phyloP scores from a whole-genome alignment of 225 moss, liverwort and hornwort genomes.

The Pleurozium schreberi region DNA sequence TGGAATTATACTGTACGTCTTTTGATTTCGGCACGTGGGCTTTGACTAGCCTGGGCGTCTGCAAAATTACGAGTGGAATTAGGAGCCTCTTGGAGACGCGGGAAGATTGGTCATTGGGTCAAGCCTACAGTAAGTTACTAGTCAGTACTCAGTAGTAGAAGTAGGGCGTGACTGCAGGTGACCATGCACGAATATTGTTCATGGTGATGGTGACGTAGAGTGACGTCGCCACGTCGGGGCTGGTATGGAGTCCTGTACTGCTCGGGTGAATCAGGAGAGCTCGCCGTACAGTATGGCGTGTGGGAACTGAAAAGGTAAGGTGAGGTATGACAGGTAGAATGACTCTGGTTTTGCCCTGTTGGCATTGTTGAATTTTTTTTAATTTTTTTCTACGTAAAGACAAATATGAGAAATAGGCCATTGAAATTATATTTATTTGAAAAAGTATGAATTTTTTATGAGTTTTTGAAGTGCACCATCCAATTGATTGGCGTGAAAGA shows the following conservation, averaged over 20 bases:
- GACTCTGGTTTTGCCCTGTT: neutral
- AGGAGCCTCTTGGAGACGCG: neutral
- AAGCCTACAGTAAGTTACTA: neutral
- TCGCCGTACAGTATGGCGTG: neutral
- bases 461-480: neutral
- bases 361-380: neutral
- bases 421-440: neutral
- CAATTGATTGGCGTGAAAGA: too few species aligned
- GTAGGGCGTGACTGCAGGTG: neutral
- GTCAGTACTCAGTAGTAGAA: neutral
- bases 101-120: neutral
- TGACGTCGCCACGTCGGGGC: neutral
- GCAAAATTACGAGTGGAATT: neutral
- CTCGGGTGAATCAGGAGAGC: neutral
- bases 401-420: neutral
- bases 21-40: neutral
- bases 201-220: neutral
- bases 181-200: neutral
- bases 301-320: too few species aligned
- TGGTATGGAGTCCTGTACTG: neutral
- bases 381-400: neutral
- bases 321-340: neutral
- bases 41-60: neutral
- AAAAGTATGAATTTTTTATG: neutral
- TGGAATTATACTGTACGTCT: neutral